These are phyloP conservation scores for Sphaerosporella brunnea DNA, from an alignment of 495 filamentous ascomycete species.

Conservation along the genomic window DNA sequence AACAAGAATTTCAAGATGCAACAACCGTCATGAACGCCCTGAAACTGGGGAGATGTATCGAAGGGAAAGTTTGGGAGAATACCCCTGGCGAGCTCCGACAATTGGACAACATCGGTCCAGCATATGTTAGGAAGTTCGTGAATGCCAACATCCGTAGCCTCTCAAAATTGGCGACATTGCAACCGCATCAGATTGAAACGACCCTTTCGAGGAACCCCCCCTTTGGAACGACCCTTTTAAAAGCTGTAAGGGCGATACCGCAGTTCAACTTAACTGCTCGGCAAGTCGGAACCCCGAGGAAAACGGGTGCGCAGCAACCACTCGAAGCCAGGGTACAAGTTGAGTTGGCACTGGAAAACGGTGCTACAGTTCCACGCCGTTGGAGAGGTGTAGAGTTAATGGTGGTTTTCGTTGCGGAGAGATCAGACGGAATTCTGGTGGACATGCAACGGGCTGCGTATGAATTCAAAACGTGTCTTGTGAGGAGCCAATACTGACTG, in stretches of 20 bases:
- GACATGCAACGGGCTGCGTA: slow-evolving; percentile 60
- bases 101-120: slow-evolving; percentile 63
- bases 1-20: slow-evolving; percentile 48
- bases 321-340: slow-evolving; percentile 35
- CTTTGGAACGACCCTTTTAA: slow-evolving; percentile 54
- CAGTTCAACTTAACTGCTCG: slow-evolving; percentile 40
- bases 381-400: background rate
- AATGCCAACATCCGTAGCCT: slow-evolving; percentile 52
- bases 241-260: slow-evolving; percentile 52
- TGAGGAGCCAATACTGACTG: slow-evolving; percentile 3
- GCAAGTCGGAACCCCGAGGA: slow-evolving; percentile 7
- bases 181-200: slow-evolving; percentile 56
- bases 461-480: slow-evolving; percentile 7
- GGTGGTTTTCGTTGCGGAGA: slow-evolving; percentile 52
- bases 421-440: slow-evolving; percentile 51
- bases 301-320: background rate
- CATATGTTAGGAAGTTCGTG: slow-evolving; percentile 58
- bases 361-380: background rate
- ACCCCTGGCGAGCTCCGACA: slow-evolving; percentile 74
- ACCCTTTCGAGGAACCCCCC: slow-evolving; percentile 64
- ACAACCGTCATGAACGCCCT: slow-evolving; percentile 49
- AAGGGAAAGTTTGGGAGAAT: slow-evolving; percentile 71
- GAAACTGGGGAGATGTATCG: slow-evolving; percentile 60
- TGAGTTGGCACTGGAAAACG: slow-evolving; percentile 58
- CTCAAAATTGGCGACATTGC: slow-evolving; percentile 47